Evolutionary conservation across 2,329 filamentous ascomycete genomes (phyloP).

Genomic region (Periconia sp.): DNA sequence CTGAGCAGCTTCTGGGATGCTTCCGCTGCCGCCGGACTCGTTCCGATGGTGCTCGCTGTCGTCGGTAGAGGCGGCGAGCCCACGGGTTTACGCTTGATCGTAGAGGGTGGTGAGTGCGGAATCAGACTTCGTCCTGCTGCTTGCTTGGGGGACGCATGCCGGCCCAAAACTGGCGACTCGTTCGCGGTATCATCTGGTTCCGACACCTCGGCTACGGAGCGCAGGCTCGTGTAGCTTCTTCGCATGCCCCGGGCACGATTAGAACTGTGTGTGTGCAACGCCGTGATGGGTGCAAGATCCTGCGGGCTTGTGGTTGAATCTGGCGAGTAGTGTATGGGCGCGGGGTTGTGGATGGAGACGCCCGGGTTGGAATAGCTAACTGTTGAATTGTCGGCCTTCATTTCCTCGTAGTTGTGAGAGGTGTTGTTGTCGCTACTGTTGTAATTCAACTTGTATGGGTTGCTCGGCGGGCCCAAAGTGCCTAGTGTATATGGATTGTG

Average conservation of each 20-base stretch:
- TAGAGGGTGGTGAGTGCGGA: slow-evolving; percentile 13
- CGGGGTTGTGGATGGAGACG: not conserved
- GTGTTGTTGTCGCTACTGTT: not conserved
- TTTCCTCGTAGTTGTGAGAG: not conserved
- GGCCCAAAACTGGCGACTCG: slow-evolving; percentile 25
- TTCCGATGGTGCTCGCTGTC: slow-evolving; percentile 1
- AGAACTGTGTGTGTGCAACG: slow-evolving; percentile 38
- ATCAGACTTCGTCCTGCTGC: slow-evolving; percentile 12
- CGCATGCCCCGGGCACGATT: slow-evolving; percentile 35
- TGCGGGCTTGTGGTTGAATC: slow-evolving; percentile 14
- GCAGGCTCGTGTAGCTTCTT: slow-evolving; percentile 34
- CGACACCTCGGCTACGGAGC: slow-evolving; percentile 34
- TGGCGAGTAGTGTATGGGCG: slow-evolving; percentile 7
- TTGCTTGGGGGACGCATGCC: slow-evolving; percentile 3
- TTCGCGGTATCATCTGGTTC: slow-evolving; percentile 28
- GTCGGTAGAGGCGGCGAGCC: not conserved
- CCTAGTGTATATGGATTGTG: slow-evolving; percentile 5
- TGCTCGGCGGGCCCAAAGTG: not conserved
- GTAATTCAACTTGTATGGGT: slow-evolving; percentile 5
- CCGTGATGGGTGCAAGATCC: slow-evolving; percentile 21
- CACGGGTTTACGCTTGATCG: slow-evolving; percentile 30
- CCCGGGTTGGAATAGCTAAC: slow-evolving; percentile 4
- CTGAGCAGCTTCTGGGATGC: slow-evolving; percentile 24
- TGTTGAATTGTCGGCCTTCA: not conserved
- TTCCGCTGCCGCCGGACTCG: slow-evolving; percentile 18